Percentiles rank a stretch among this genome's conserved stretches.
Evolutionary conservation across 352 stramenopile genomes (phyloP).

Genomic region (Phytophthora nicotianae): DNA sequence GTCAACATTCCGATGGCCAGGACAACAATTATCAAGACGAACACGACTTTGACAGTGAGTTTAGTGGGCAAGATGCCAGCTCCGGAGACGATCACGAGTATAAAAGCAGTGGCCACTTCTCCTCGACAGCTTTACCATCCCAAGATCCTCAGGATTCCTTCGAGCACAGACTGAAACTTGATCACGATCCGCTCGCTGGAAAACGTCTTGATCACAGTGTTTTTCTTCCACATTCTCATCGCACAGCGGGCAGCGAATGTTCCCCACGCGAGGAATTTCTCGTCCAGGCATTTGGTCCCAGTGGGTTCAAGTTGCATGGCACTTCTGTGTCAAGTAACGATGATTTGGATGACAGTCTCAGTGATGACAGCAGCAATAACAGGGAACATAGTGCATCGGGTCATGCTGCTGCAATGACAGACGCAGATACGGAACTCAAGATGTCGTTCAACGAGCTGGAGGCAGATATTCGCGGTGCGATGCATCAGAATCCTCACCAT

Average conservation of each 20-base stretch:
- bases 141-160: slow-evolving; percentile 30
- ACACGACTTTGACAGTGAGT: slow-evolving; percentile 28
- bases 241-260: slow-evolving; percentile 36
- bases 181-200: slow-evolving; percentile 20
- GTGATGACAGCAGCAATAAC: slow-evolving; percentile 39
- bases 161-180: slow-evolving; percentile 23
- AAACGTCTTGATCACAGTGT: slow-evolving; percentile 28
- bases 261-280: slow-evolving; percentile 74
- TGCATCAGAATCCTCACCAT: slow-evolving; percentile 34
- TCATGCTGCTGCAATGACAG: slow-evolving; percentile 10
- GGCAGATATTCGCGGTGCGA: slow-evolving; percentile 34
- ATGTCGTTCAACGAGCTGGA: slow-evolving; percentile 48
- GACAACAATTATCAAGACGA: slow-evolving; percentile 40
- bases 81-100: slow-evolving; percentile 18
- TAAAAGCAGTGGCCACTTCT: slow-evolving; percentile 15
- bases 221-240: slow-evolving; percentile 33
- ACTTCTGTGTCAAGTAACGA: slow-evolving; percentile 32
- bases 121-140: slow-evolving; percentile 7
- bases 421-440: slow-evolving; percentile 42
- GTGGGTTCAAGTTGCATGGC: slow-evolving; percentile 54
- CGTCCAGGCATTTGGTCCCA: slow-evolving; percentile 70
- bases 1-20: slow-evolving; percentile 21
- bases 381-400: slow-evolving; percentile 22
- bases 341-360: slow-evolving; percentile 36
- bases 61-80: slow-evolving; percentile 5